Evolutionary conservation across 2,329 filamentous ascomycete species (phyloP), one percentile per base, ranked within the genome.

Genomic region (Aspergillus ibericus): DNA sequence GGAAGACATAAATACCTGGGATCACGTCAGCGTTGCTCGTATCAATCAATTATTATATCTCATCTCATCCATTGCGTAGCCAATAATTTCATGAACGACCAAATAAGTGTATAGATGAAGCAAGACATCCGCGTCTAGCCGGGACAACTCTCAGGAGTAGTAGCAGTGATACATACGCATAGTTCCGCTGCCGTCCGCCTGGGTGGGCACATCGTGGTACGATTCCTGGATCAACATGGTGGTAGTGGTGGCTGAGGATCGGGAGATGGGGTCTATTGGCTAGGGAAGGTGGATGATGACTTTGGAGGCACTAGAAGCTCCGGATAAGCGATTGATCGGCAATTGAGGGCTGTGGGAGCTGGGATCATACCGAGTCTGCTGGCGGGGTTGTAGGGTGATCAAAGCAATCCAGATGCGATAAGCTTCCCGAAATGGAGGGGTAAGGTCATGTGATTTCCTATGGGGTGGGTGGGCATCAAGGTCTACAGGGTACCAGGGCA

Each of bases 1-100:
- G 91, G 77, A 93, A 96, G 72, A 96, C 72, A 77, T 93, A 96
- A 71, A 96, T 89, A 66, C 92, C 92, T 96, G 72, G 12, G 48
- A 54, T 46, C 34, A 46, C 4, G 7, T 47, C 15, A 53, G 47
- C n/a, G 16, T n/a, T 16, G 8, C 5, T 35, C 22, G 18, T 9
- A 10, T 10, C 9, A n/a, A n/a, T n/a, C n/a, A n/a, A n/a, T n/a
- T n/a, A n/a, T n/a, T n/a, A n/a, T n/a, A n/a, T n/a, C n/a, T n/a
- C n/a, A n/a, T n/a, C n/a, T n/a, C n/a, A n/a, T n/a, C n/a, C n/a
- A n/a, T n/a, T n/a, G n/a, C n/a, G n/a, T n/a, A n/a, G n/a, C n/a
- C n/a, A n/a, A n/a, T n/a, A n/a, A n/a, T n/a, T n/a, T n/a, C n/a
- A n/a, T n/a, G n/a, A n/a, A n/a, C n/a, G n/a, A n/a, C n/a, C n/a